Base-by-base conservation (phyloP, 1,139 yeast genomes). In the Taphrina confusa region DNA sequence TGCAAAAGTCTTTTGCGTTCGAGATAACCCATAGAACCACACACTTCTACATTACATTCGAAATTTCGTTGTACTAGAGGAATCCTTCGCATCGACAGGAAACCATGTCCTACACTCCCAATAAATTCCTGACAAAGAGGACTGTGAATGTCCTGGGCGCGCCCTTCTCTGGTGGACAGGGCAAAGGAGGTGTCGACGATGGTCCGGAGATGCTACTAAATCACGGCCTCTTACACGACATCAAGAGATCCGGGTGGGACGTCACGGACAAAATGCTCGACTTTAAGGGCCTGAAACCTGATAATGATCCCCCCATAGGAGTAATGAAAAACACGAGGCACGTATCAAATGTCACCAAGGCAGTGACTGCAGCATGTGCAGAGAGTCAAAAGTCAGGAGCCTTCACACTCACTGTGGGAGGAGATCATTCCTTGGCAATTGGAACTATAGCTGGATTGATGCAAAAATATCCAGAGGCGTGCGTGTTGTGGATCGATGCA, bases 371-470 rank as follows among this genome's bases (percentile, higher is more conserved):
- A 40, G 75, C 87, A 2, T 90, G 87, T 60, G 75, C 76, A 61
- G 67, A 71, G 3, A 81, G 87, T 12, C 69, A 74, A 47, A 68
- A 73, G 22, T 69, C 72, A n/a, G 82, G 81, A 16, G 76, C 80
- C 44, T 78, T 92, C 64, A 94, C 96, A 2, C 75, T 92, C 61
- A 90, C 96, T 3, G 74, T 92, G 62, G 98, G 98, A 60, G 98
- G 98, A 60, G 98, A 92, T 74, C 98, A 92, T 73, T 89, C 97
- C 3, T 86, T 92, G 66, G 97, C 96, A 60, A 89, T 92, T 69
- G 96, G 96, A 55, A 90, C 97, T 5, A 85, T 91, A 39, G 79
- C 89, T 39, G 98, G 95, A 11, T 87, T 91, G 50, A 79, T 89
- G 67, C 81, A 81, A 30, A 81, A 82, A 65, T 78, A 87, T 72